These are phyloP conservation scores for Phyllostachys edulis DNA, from an alignment of 176 grass and related monocot species.

Conservation along the genomic window DNA sequence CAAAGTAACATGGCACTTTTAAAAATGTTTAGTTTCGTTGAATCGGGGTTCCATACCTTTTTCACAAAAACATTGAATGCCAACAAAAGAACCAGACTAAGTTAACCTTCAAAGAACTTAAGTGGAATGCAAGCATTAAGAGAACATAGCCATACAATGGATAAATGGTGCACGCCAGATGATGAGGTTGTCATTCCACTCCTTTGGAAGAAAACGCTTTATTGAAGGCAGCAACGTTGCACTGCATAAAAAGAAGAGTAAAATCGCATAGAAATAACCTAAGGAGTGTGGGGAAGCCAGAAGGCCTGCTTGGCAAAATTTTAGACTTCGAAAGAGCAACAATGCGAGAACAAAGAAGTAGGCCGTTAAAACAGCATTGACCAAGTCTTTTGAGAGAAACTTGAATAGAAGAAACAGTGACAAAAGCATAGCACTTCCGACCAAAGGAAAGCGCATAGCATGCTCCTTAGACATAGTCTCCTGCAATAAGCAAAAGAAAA, in stretches of 20 bases:
- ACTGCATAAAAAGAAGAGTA: conserved; percentile 34
- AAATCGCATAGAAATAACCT: too few species aligned
- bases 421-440: conserved; percentile 93
- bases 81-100: too few species aligned
- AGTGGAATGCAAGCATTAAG: too few species aligned
- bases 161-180: conserved; percentile 61
- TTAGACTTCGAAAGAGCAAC: conserved; percentile 28
- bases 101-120: too few species aligned
- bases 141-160: conserved; percentile 45
- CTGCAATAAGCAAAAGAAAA: conserved; percentile 38
- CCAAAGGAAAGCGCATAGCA: conserved; percentile 93
- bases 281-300: too few species aligned
- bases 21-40: too few species aligned
- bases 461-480: conserved; percentile 97
- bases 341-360: conserved; percentile 97
- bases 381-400: conserved; percentile 89
- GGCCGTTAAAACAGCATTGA: conserved; percentile 82
- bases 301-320: too few species aligned
- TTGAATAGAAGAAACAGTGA: conserved; percentile 94
- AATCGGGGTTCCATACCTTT: too few species aligned
- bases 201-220: conserved; percentile 69
- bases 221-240: conserved; percentile 82
- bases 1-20: too few species aligned
- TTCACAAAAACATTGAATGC: too few species aligned
- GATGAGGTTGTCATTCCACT: conserved; percentile 66